Base-by-base conservation (phyloP, 2,329 filamentous ascomycete species). In the Stachybotrys echinatus region DNA sequence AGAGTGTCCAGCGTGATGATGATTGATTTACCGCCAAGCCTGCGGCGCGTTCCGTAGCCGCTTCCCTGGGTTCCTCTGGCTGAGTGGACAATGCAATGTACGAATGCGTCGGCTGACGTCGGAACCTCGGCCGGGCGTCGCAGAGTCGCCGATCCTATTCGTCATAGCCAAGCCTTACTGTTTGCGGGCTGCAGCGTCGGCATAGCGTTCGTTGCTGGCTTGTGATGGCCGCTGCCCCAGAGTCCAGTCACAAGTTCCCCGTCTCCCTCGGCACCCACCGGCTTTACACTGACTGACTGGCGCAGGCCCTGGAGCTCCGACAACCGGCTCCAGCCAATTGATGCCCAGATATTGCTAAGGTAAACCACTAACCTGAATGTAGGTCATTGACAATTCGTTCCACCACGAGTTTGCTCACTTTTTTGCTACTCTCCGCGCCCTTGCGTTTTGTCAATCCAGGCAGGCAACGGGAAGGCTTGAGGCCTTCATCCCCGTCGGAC, bases 271-370 rank as follows among this genome's bases (percentile, higher is more conserved):
- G 27, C 27, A 34, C 10, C 27, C 27, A 14, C 27, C 27, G 27
- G 27, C 27, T 34, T 34, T 34, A 34, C 27, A n/a, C n/a, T n/a
- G n/a, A n/a, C n/a, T n/a, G n/a, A n/a, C n/a, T n/a, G n/a, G n/a
- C n/a, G n/a, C n/a, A n/a, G n/a, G n/a, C n/a, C n/a, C 5, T 34
- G 27, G 10, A 34, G 27, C 27, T 34, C 27, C 27, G 27, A 14
- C 27, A 10, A 34, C 27, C 10, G 27, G 10, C 10, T 34, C 38
- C 18, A 18, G 38, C 38, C 38, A 40, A 40, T 40, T 40, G 38
- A 40, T 50, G 40, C 46, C 31, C 39, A 58, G 48, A 57, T 58
- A 56, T 62, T 61, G 57, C 54, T 55, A 53, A 61, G 56, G 34
- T 14, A 8, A 8, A 14, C 27, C 14, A 34, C 27, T 34, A 34